phyloP scores from a whole-genome alignment of 164 flowering plant species.

The Stephania cephalantha region DNA sequence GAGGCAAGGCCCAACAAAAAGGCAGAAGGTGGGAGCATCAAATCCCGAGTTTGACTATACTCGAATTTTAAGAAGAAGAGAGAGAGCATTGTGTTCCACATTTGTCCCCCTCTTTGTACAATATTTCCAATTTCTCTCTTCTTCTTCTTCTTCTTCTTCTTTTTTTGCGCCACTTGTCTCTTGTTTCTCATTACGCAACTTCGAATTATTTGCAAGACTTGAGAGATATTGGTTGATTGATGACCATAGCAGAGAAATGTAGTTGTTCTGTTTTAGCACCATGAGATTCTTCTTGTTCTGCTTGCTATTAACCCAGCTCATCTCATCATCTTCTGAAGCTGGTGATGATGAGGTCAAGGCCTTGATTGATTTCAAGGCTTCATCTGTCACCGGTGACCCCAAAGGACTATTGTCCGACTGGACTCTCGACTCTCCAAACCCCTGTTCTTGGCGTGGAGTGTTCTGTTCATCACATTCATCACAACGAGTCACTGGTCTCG shows the following conservation, averaged over 20 bases:
- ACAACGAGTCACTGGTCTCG: slow-evolving; percentile 33
- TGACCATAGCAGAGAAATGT: background rate
- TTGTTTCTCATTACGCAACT: background rate
- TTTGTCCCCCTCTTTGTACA: background rate
- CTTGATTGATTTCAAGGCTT: slow-evolving; percentile 33
- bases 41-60: slow-evolving; percentile 28
- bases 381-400: slow-evolving; percentile 38
- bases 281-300: background rate
- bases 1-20: background rate
- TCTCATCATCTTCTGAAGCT: background rate
- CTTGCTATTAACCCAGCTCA: background rate
- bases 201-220: background rate
- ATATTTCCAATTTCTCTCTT: background rate
- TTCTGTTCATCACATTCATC: slow-evolving; percentile 36
- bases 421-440: slow-evolving; percentile 27
- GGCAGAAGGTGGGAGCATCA: slow-evolving; percentile 12
- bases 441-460: slow-evolving; percentile 66
- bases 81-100: background rate
- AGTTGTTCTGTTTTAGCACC: background rate
- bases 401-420: slow-evolving; percentile 31
- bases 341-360: background rate
- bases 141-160: background rate
- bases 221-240: background rate
- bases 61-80: slow-evolving; percentile 16
- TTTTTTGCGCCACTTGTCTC: background rate